Percentiles rank a stretch among this genome's conserved stretches.
Conservation (phyloP, 176 grass and related monocot species). For the Poa pratensis region DNA sequence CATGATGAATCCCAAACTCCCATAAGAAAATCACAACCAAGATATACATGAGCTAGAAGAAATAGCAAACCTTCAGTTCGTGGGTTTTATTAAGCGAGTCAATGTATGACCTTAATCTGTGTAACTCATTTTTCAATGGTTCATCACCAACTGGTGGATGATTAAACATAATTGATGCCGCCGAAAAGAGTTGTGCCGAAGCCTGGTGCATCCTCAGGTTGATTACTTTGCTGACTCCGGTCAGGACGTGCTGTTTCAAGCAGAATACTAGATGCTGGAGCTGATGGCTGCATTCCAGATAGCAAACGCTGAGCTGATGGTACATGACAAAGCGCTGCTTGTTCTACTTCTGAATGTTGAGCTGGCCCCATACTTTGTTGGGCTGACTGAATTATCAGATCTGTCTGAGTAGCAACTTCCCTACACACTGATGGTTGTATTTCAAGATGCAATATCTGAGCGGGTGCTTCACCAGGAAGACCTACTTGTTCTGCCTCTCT, state of each 20-base stretch:
- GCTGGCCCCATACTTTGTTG: slow-evolving; percentile 42
- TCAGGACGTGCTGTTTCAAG: slow-evolving; percentile 46
- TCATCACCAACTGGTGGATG: slow-evolving; percentile 55
- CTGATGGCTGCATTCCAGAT: slow-evolving; percentile 42
- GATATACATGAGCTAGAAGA: not conserved
- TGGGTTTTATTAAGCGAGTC: slow-evolving; percentile 59
- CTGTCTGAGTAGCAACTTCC: not conserved
- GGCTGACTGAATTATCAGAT: slow-evolving; percentile 26
- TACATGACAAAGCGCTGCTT: slow-evolving; percentile 11
- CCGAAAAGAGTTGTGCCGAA: slow-evolving; percentile 54
- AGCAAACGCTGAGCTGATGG: slow-evolving; percentile 35
- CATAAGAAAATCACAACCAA: slow-evolving; percentile 13
- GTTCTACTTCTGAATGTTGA: slow-evolving; percentile 8
- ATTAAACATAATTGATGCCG: slow-evolving; percentile 52
- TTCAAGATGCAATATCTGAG: slow-evolving; percentile 43
- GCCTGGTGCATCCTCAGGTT: slow-evolving; percentile 28
- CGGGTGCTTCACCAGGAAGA: slow-evolving; percentile 23
- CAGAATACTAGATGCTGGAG: slow-evolving; percentile 16
- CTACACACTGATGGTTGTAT: slow-evolving; percentile 22
- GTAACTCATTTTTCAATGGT: slow-evolving; percentile 77
- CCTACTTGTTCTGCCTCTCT: slow-evolving; percentile 29
- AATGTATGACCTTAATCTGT: slow-evolving; percentile 52
- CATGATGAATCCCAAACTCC: slow-evolving; percentile 26
- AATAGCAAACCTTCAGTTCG: slow-evolving; percentile 64
- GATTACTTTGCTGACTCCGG: slow-evolving; percentile 32